Conservation (phyloP, 1,284 basidiomycete species). For the Fomitiporia mediterranea region DNA sequence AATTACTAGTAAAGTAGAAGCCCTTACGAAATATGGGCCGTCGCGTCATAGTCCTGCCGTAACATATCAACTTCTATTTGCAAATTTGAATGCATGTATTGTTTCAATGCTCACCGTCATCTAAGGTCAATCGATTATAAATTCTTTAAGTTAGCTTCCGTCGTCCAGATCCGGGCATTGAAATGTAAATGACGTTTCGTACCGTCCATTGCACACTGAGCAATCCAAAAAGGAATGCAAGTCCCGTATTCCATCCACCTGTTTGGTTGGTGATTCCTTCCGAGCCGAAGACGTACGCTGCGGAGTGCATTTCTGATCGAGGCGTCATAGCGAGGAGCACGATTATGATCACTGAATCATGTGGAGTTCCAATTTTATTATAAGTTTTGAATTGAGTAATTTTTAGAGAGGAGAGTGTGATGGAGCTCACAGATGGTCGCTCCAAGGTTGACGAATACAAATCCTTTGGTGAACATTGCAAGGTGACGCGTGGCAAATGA, state of each 20-base stretch:
- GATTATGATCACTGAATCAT: constrained; percentile 71
- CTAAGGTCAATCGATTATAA: constrained; percentile 32
- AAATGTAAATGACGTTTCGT: constrained; percentile 32
- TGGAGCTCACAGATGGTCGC: constrained; percentile 50
- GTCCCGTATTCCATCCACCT: constrained; percentile 74
- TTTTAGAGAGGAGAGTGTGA: not conserved
- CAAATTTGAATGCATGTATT: not conserved
- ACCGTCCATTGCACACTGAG: constrained; percentile 91
- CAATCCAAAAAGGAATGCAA: constrained; percentile 85
- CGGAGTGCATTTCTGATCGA: constrained; percentile 75
- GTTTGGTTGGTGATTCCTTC: constrained; percentile 68
- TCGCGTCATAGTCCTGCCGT: constrained; percentile 61
- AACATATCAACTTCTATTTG: not conserved
- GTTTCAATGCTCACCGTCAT: constrained; percentile 52
- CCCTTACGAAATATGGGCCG: constrained; percentile 83
- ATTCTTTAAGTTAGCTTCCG: not conserved
- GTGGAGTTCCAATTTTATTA: constrained; percentile 5
- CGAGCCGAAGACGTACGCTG: constrained; percentile 75
- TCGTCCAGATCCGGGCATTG: not conserved
- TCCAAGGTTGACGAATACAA: constrained; percentile 87
- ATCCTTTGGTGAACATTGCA: constrained; percentile 72
- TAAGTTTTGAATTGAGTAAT: not conserved
- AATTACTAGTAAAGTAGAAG: not conserved
- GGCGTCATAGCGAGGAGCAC: constrained; percentile 77
- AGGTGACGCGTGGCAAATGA: constrained; percentile 79